Base-by-base conservation (phyloP, 2,329 filamentous ascomycete genomes). In the Biscogniauxia sp. region DNA sequence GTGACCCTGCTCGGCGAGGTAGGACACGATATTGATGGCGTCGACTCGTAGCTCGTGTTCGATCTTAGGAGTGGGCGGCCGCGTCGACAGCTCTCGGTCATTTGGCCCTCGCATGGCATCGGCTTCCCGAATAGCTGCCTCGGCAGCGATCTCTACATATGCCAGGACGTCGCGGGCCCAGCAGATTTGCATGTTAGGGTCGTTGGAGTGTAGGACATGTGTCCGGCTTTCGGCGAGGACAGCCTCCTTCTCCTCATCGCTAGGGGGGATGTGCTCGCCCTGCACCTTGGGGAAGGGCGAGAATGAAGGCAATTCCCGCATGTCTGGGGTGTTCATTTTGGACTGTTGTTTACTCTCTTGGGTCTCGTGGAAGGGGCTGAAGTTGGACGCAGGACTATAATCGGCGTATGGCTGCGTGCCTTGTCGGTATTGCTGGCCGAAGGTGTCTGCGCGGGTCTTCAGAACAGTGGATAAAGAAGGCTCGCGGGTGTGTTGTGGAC, bases 91-190 rank as follows among this genome's bases (percentile, higher is more conserved):
- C 53, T 79, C 78, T 61, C 73, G 72, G 19, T 74, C 73, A 52
- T 66, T 70, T 3, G 65, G 54, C 13, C 41, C 55, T 71, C 77
- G 72, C 62, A 73, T n/a, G 64, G 72, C 57, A 61, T 75, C 72
- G 65, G 75, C 74, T 51, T 93, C 84, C 60, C 92, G 87, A 61
- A 87, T 80, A 69, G 90, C 87, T 62, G 93, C 89, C 69, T 96
- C 89, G 71, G 89, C 85, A 54, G 91, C 86, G 60, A 93, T 88
- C 71, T 97, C 94, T 32, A 94, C 92, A 81, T 93, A 97, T 57
- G 88, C 87, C 61, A 99, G 83, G 52, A 93, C 89, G 77, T 98
- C 95, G 72, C 96, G 91, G 50, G 95, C 94, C 95, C 95, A 99
- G 62, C 92, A 92, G 70, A 99, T 84, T 79, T 99, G 95, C 87